phyloP scores from a whole-genome alignment of 768 basidiomycete species.

The Clitopilus passeckerianus region DNA sequence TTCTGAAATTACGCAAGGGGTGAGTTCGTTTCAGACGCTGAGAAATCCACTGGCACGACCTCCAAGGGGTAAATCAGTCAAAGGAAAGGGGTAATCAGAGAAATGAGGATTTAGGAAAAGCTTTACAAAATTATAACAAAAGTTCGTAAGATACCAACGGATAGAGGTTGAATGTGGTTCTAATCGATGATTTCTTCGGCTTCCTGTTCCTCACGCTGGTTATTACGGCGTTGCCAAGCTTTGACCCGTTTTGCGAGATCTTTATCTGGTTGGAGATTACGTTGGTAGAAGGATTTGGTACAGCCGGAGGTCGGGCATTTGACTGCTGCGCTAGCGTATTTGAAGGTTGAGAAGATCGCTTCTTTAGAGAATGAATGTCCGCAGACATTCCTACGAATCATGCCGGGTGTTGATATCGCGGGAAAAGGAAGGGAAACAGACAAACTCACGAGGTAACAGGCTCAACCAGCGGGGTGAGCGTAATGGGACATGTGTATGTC shows the following conservation, averaged over 20 bases:
- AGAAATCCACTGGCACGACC: too few relatives aligned
- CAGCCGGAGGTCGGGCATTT: constrained; percentile 76
- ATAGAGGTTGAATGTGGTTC: neutral
- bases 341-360: constrained; percentile 66
- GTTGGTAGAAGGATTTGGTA: constrained; percentile 47
- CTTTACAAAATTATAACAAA: constrained; percentile 8
- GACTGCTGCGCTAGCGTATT: constrained; percentile 24
- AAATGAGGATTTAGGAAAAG: neutral
- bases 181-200: constrained; percentile 56
- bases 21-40: too few relatives aligned
- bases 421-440: neutral
- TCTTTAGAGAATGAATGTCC: constrained; percentile 77
- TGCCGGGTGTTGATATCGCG: neutral
- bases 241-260: constrained; percentile 61
- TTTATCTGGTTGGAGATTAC: constrained; percentile 48
- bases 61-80: too few relatives aligned
- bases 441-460: constrained; percentile 77
- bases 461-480: constrained; percentile 58
- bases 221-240: constrained; percentile 48
- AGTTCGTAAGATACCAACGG: constrained; percentile 2
- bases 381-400: constrained; percentile 50
- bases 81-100: neutral
- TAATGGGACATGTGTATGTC: constrained; percentile 81
- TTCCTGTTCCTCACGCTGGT: constrained; percentile 47
- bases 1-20: neutral